A percentile compares a stretch with the other conserved stretches of the same genome.
phyloP scores from a whole-genome alignment of 768 basidiomycete genomes.

The Auriscalpium orientale region DNA sequence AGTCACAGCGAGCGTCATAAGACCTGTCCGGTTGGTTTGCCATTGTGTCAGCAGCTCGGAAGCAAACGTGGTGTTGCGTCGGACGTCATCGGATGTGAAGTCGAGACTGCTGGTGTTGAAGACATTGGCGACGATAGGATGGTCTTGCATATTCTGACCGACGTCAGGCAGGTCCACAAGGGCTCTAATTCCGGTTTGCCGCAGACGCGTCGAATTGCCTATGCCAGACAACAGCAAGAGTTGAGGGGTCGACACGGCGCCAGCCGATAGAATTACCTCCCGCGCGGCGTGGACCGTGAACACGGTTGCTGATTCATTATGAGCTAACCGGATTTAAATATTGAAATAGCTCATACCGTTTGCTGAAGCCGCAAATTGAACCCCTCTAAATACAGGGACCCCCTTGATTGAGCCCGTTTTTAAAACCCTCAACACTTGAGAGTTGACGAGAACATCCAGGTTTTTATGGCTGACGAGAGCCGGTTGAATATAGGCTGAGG shows the following conservation, averaged over 20 bases:
- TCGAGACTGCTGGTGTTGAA: conserved; percentile 2
- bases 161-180: conserved; percentile 28
- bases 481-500: conserved; percentile 2
- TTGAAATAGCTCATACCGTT: too few species aligned
- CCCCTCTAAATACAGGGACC: conserved; percentile 3
- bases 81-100: conserved; percentile 4
- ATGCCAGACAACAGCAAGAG: conserved; percentile 27
- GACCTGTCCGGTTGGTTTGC: conserved; percentile 4
- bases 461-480: neutral
- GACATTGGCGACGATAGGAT: conserved; percentile 1
- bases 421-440: conserved; percentile 11
- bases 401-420: neutral
- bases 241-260: neutral
- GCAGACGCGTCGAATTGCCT: conserved; percentile 22
- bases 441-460: conserved; percentile 6
- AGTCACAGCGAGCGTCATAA: neutral
- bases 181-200: conserved; percentile 20
- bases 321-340: neutral
- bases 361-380: neutral
- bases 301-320: neutral
- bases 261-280: conserved; percentile 1
- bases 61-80: conserved; percentile 7
- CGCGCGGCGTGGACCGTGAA: neutral
- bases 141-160: conserved; percentile 30
- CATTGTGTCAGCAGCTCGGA: conserved; percentile 1